Evolutionary conservation across 2,329 filamentous ascomycete species (phyloP).

Genomic region (Thelonectria olida): DNA sequence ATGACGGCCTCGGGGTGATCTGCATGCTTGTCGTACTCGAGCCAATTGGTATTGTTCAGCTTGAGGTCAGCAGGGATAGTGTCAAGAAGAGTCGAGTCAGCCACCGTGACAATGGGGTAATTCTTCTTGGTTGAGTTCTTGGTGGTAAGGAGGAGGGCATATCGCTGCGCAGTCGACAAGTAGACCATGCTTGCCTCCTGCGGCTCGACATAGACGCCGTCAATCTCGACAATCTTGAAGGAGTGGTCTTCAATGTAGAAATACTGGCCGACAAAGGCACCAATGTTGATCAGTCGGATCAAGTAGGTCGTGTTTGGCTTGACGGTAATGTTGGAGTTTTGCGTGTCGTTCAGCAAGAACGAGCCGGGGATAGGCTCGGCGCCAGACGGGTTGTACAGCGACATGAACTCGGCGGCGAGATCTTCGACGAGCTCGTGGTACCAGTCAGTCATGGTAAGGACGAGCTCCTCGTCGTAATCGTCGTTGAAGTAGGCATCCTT

Average conservation of each 20-base stretch:
- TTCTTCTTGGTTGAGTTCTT: conserved; percentile 69
- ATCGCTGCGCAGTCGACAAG: conserved; percentile 73
- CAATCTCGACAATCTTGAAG: conserved; percentile 76
- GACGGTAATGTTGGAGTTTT: conserved; percentile 66
- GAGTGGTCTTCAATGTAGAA: conserved; percentile 74
- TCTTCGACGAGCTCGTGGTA: conserved; percentile 68
- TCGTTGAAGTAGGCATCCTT: conserved; percentile 63
- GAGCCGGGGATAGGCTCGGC: conserved; percentile 74
- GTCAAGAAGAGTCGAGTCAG: conserved; percentile 70
- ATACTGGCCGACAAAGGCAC: conserved; percentile 74
- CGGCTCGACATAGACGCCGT: conserved; percentile 74
- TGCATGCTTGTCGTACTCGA: conserved; percentile 63
- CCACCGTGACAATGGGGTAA: conserved; percentile 63
- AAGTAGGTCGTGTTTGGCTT: conserved; percentile 76
- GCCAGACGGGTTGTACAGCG: conserved; percentile 63
- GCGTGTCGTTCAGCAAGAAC: conserved; percentile 76
- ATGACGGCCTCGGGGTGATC: conserved; percentile 58
- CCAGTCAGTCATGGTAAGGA: conserved; percentile 75
- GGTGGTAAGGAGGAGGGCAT: conserved; percentile 71
- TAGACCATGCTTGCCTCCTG: conserved; percentile 71
- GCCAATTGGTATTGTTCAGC: conserved; percentile 71
- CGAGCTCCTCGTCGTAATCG: conserved; percentile 70
- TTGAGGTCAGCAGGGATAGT: conserved; percentile 72
- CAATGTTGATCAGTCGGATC: conserved; percentile 77
- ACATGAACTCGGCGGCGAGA: conserved; percentile 59